Evolutionary conservation across 768 basidiomycete species (phyloP).

Genomic region (Termitomyces sp.): DNA sequence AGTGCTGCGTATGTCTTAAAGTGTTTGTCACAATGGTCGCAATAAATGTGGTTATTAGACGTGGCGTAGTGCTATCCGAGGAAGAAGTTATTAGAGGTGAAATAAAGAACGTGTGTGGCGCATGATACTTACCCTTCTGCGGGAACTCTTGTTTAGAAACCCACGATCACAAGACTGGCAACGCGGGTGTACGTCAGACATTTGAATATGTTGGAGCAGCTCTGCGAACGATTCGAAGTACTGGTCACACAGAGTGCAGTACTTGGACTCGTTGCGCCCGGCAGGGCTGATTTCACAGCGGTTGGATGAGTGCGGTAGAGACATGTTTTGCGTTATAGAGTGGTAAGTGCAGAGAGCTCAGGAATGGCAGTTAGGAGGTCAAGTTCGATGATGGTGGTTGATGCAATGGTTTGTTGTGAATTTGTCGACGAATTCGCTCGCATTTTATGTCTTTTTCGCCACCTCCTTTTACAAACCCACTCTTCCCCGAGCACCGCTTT

Average conservation of each 20-base stretch:
- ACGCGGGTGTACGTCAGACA: constrained; percentile 2
- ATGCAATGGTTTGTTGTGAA: not conserved
- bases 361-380: not conserved
- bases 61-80: constrained; percentile 1
- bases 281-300: not conserved
- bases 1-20: constrained; percentile 5
- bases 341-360: not conserved
- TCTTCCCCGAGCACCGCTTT: not conserved
- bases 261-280: not conserved
- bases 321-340: not conserved
- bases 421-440: not conserved
- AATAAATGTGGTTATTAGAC: constrained; percentile 9
- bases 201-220: not conserved
- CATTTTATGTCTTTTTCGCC: constrained; percentile 6
- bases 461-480: constrained; percentile 1
- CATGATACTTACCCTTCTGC: constrained; percentile 1
- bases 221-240: not conserved
- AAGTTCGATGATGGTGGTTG: not conserved
- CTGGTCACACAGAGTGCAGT: constrained; percentile 2
- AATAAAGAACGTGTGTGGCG: not conserved
- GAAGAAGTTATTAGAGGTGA: not conserved
- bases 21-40: constrained; percentile 2
- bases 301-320: not conserved
- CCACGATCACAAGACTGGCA: constrained; percentile 1
- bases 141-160: constrained; percentile 8